Evolutionary conservation across 108 stramenopile species (phyloP).

Genomic region (Ochromonas danica): DNA sequence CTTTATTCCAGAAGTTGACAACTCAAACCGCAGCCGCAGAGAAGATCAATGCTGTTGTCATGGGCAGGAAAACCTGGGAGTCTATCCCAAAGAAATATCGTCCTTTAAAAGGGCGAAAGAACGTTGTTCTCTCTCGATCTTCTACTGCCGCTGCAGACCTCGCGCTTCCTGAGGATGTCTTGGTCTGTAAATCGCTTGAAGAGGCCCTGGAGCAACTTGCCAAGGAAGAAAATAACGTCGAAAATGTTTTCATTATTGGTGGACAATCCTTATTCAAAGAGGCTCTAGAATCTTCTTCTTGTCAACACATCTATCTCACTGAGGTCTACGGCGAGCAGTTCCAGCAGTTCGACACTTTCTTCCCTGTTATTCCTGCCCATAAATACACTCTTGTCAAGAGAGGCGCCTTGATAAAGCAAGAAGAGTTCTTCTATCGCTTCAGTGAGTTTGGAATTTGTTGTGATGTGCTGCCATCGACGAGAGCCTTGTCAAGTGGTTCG

Average conservation of each 20-base stretch:
- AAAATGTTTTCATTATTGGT: slow-evolving; percentile 86
- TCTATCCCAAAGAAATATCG: slow-evolving; percentile 89
- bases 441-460: slow-evolving; percentile 45
- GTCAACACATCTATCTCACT: slow-evolving; percentile 48
- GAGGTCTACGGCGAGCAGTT: slow-evolving; percentile 37
- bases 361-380: slow-evolving; percentile 41
- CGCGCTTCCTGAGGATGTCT: slow-evolving; percentile 60
- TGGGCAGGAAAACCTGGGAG: slow-evolving; percentile 99
- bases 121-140: slow-evolving; percentile 78
- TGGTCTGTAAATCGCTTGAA: slow-evolving; percentile 66
- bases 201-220: slow-evolving; percentile 61
- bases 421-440: slow-evolving; percentile 53
- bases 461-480: not conserved
- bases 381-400: slow-evolving; percentile 37
- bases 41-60: slow-evolving; percentile 85
- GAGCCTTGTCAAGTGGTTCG: not conserved
- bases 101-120: slow-evolving; percentile 78
- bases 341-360: slow-evolving; percentile 46
- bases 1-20: slow-evolving; percentile 55
- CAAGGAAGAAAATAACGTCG: slow-evolving; percentile 54
- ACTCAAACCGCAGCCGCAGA: slow-evolving; percentile 29
- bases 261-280: slow-evolving; percentile 81
- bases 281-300: slow-evolving; percentile 61
- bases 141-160: not conserved
- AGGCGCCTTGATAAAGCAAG: slow-evolving; percentile 37